These are phyloP conservation scores for Xylaria longipes DNA, from an alignment of 495 filamentous ascomycete species.

Conservation along the genomic window DNA sequence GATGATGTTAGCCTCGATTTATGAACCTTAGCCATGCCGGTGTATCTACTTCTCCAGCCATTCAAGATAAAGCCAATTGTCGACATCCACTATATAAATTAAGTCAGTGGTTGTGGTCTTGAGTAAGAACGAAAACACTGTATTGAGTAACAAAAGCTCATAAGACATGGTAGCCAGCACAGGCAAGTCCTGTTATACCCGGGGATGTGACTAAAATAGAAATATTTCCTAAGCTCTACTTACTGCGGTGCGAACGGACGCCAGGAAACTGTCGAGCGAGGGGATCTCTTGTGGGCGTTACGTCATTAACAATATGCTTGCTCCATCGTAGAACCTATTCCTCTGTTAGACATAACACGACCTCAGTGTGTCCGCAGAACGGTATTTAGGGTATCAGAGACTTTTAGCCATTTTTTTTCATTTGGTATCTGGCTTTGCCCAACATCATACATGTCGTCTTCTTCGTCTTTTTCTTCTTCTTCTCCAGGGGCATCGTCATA, in stretches of 20 bases:
- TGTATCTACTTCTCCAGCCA: constrained; percentile 5
- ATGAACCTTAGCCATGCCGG: not conserved
- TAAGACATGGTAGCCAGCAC: not conserved
- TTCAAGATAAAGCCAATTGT: constrained; percentile 13
- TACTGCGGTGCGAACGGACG: not conserved
- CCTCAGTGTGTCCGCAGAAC: not conserved
- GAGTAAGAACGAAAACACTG: no score
- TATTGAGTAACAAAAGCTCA: not conserved
- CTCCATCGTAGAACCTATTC: constrained; percentile 16
- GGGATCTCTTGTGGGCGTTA: not conserved
- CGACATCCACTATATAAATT: not conserved
- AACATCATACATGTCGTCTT: not conserved
- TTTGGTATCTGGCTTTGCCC: not conserved
- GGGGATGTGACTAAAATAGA: not conserved
- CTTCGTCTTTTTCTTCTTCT: not conserved
- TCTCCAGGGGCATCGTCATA: not conserved
- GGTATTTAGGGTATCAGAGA: not conserved
- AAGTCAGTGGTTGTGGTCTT: not conserved
- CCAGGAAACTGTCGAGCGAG: not conserved
- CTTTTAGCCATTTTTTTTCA: not conserved
- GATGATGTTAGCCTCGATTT: not conserved
- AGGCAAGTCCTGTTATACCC: not conserved
- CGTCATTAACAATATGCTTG: constrained; percentile 7
- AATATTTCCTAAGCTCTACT: not conserved
- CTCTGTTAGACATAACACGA: not conserved